Evolutionary conservation across 164 flowering plant genomes (phyloP).

Genomic region (Buxus sempervirens): DNA sequence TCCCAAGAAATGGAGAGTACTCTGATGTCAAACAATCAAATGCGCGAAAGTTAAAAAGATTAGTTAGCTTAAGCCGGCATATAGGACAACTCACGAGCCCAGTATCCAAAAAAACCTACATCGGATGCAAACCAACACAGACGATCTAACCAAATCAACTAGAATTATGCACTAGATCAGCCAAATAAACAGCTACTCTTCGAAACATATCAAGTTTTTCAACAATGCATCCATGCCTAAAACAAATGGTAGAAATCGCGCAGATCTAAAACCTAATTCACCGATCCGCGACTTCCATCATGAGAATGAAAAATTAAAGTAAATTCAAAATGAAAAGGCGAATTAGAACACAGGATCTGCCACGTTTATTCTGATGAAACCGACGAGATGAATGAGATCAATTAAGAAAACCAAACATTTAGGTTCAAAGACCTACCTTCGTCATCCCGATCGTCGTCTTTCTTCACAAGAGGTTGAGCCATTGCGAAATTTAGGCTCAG

Average conservation of each 20-base stretch:
- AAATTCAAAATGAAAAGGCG: neutral
- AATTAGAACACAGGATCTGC: neutral
- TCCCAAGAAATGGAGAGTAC: conserved; percentile 88
- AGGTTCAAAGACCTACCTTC: conserved; percentile 42
- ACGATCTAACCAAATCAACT: neutral
- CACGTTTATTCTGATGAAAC: conserved; percentile 2
- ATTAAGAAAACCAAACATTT: neutral
- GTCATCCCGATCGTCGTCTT: conserved; percentile 89
- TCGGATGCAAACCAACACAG: neutral
- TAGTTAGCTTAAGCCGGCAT: neutral
- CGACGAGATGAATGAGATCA: neutral
- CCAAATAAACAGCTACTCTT: neutral
- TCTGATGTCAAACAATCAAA: conserved; percentile 49
- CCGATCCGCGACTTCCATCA: conserved; percentile 4
- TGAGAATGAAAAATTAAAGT: neutral
- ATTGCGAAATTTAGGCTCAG: conserved; percentile 23
- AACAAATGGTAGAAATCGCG: neutral
- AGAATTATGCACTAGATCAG: conserved; percentile 1
- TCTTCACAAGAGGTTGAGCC: conserved; percentile 84
- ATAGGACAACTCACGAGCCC: neutral
- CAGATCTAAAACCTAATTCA: conserved; percentile 12
- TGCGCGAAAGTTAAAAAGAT: neutral
- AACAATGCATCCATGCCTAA: neutral
- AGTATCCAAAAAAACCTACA: neutral
- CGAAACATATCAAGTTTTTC: neutral